Conservation (phyloP, 75 land plant species). For the Sequoiadendron giganteum region DNA sequence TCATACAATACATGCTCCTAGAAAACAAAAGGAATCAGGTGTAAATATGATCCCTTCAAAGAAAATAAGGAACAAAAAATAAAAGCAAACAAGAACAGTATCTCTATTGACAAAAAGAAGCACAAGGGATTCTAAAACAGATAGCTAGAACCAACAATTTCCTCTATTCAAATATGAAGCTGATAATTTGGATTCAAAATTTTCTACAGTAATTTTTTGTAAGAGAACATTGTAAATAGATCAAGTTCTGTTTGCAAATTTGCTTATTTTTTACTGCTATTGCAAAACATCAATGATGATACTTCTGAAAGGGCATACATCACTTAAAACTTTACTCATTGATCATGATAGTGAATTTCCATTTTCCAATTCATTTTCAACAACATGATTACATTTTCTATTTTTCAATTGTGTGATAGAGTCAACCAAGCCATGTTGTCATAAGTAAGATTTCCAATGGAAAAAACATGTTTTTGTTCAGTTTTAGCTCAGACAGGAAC, state of each 20-base stretch:
- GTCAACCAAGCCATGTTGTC: not conserved
- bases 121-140: not conserved
- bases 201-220: not conserved
- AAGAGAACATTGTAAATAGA: not conserved
- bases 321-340: not conserved
- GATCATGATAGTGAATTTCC: not conserved
- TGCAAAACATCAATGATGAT: not conserved
- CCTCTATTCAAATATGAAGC: not conserved
- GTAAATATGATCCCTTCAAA: not conserved
- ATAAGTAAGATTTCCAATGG: not conserved
- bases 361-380: not conserved
- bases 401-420: not conserved
- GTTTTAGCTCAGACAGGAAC: too few relatives aligned
- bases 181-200: too few relatives aligned
- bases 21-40: not conserved
- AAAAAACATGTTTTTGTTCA: not conserved
- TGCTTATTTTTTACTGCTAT: not conserved
- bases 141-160: not conserved
- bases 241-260: not conserved
- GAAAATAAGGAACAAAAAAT: not conserved
- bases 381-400: not conserved
- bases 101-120: not conserved
- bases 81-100: not conserved
- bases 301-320: not conserved
- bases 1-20: slow-evolving; percentile 53